Evolutionary conservation across 2,329 filamentous ascomycete species (phyloP).

Genomic region (Zymoseptoria pseudotritici): DNA sequence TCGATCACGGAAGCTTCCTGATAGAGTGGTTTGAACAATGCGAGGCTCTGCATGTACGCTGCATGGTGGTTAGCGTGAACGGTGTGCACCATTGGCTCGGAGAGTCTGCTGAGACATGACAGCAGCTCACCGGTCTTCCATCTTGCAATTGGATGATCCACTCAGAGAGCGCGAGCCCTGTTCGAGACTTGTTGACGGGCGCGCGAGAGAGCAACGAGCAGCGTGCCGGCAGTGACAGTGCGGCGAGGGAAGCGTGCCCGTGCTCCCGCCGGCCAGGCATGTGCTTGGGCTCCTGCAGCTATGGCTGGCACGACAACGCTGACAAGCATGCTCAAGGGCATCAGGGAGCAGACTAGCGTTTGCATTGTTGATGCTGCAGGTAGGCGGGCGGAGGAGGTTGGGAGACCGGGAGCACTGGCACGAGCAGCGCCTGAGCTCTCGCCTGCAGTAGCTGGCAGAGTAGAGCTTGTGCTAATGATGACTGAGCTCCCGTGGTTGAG

Average conservation of each 20-base stretch:
- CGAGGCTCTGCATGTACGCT: constrained; percentile 6
- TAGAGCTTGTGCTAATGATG: constrained; percentile 1
- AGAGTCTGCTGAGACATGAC: constrained; percentile 3
- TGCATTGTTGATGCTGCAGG: constrained; percentile 8
- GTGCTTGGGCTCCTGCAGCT: neutral
- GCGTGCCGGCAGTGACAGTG: neutral
- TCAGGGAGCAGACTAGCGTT: constrained; percentile 5
- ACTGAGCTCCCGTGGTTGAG: neutral
- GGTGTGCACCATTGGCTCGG: neutral
- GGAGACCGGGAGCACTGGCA: constrained; percentile 12
- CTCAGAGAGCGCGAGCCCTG: neutral
- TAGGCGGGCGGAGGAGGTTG: constrained; percentile 13
- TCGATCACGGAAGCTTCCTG: constrained; percentile 9
- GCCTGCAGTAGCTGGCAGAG: neutral
- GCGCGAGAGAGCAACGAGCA: neutral
- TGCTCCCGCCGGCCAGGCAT: neutral
- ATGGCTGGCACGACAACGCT: neutral
- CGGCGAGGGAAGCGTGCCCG: neutral
- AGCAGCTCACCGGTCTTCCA: neutral
- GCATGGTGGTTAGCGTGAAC: constrained; percentile 5
- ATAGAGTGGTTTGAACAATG: neutral
- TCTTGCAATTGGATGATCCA: neutral
- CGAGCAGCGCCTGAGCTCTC: neutral
- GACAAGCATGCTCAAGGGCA: neutral
- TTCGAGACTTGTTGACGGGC: neutral